Base-by-base conservation (phyloP, 257 asterid genomes). In the Perilla frutescens region DNA sequence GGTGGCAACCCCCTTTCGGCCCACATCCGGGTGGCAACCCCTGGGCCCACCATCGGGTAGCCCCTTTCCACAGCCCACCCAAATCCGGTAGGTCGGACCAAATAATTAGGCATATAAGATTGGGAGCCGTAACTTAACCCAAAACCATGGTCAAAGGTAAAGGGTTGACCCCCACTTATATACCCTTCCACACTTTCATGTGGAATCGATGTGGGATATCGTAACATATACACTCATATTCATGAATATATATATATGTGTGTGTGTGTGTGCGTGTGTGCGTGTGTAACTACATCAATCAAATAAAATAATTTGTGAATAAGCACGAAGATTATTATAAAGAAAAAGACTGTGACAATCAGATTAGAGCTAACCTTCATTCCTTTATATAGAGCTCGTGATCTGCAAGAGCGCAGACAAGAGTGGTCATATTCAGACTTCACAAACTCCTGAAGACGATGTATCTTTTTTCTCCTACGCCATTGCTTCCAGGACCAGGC, bases 401-500 rank as follows among this genome's bases (percentile, higher is more conserved):
- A 92, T 78, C 98, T 86, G 80, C 98, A 92, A 63, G 98, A 92
- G 67, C 92, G 91, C 40, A 92, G 85, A 79, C 98, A 92, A 79
- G 98, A 90, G 80, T 92, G 98, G 79, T 92, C 98, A 71, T 92
- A 92, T 68, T 92, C 97, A 39, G 98, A 92, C 84, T 85, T 92
- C 73, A 92, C 98, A 41, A 88, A 92, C 76, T 90, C 98, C 84
- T 92, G 98, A 74, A 92, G 98, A 54, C 82, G 89, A 57, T 85
- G 91, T 62, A 92, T 85, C 78, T 92, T 92, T 75, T 87, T 92
- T 50, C 98, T 92, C 84, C 97, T 84, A 37, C 98, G 97, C 98
- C 97, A 92, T 75, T 90, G 98, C 81, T 90, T 92, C 97, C 98
- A 92, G 73, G 97, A 92, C 97, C 98, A 92, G 75, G 98, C 94